Evolutionary conservation across 2,329 filamentous ascomycete species (phyloP), one percentile per base, ranked within the genome.

Genomic region (Lachnum nothofagi): DNA sequence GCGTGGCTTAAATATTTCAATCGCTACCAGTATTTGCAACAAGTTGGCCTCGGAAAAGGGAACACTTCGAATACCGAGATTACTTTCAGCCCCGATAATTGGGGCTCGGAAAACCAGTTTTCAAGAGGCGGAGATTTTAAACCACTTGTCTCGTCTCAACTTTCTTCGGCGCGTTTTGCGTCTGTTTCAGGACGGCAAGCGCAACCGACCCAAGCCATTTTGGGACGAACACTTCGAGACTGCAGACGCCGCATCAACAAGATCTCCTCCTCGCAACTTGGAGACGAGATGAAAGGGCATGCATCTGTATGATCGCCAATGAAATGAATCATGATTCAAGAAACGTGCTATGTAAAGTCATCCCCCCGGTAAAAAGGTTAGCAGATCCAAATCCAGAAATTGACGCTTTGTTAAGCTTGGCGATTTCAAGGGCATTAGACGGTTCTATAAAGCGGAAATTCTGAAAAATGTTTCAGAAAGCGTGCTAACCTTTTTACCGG

Each of bases 251-350:
- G 40, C 24, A 44, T 44, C 29, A 35, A 23, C 33, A n/a, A 19
- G 42, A 44, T 44, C 42, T 16, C 19, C 9, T 20, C 37, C 10
- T 14, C 14, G 14, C 5, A 16, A 14, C 16, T 35, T 23, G 42
- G 42, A 44, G 42, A 37, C 8, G 29, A 35, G 16, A 24, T 44
- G 20, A 35, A 34, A 12, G 29, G 31, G 20, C n/a, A 35, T 31
- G 42, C 17, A 5, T 4, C 14, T 44, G 42, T 44, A 34, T 44
- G 42, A 44, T 44, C 42, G 42, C 29, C 42, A 34, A n/a, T 35
- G 42, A 44, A 35, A 35, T 35, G 29, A 39, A 39, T 10, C 23
- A n/a, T 14, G 23, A 19, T 19, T 20, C 24, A 22, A 43, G 19
- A 31, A 43, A 43, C 16, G 25, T n/a, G 27, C 27, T 12, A 27